Percentiles rank a stretch among this genome's conserved stretches.
Evolutionary conservation across 352 stramenopile species (phyloP).

Genomic region (Phytophthora podocarpi): DNA sequence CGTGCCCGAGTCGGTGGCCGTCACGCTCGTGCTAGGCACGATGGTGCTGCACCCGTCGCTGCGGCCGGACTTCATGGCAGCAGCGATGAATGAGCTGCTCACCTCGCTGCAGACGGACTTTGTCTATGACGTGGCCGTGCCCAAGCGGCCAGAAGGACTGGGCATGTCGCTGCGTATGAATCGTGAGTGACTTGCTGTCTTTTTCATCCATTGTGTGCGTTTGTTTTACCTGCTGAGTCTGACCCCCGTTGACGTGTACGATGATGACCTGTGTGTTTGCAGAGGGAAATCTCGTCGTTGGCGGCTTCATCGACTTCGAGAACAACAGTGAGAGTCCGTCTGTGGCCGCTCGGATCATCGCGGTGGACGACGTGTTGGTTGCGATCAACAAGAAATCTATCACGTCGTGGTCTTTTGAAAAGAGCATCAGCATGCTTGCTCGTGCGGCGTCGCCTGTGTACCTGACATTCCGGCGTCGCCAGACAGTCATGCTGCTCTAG

Average conservation of each 20-base stretch:
- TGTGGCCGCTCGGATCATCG: conserved; percentile 77
- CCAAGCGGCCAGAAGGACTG: conserved; percentile 77
- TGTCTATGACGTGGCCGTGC: conserved; percentile 82
- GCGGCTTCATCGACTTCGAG: conserved; percentile 85
- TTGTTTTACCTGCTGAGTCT: neutral
- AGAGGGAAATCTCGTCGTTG: conserved; percentile 82
- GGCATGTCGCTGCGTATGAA: conserved; percentile 89
- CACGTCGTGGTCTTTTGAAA: conserved; percentile 86
- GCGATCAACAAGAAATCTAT: conserved; percentile 91
- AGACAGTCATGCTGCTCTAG: conserved; percentile 70
- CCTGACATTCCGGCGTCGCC: conserved; percentile 77
- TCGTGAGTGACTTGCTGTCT: conserved; percentile 45
- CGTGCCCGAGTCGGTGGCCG: conserved; percentile 69
- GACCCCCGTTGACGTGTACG: neutral
- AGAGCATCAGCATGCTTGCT: conserved; percentile 85
- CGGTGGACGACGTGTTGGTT: conserved; percentile 76
- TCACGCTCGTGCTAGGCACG: conserved; percentile 65
- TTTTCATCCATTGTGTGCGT: neutral
- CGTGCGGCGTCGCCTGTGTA: conserved; percentile 83
- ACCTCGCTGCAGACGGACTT: conserved; percentile 81
- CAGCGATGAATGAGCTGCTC: conserved; percentile 86
- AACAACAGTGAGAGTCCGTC: conserved; percentile 82
- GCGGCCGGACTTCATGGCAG: conserved; percentile 78
- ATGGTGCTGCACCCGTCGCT: conserved; percentile 79
- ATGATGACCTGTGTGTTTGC: neutral